Conservation (phyloP, 2,329 filamentous ascomycete species). For the Fusarium sp. region DNA sequence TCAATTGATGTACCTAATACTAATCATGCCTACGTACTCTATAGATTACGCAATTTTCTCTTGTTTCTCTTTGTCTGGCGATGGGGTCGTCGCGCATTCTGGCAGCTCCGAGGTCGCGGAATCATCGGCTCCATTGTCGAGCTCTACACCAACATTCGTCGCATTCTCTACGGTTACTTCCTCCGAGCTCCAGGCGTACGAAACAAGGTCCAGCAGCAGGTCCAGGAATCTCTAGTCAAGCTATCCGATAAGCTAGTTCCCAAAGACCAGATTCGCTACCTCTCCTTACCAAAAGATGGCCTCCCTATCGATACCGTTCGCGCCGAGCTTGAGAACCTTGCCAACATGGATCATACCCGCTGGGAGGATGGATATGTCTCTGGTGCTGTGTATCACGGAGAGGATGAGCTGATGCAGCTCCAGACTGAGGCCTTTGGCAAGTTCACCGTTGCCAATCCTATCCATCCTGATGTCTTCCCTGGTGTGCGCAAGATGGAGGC, state of each 20-base stretch:
- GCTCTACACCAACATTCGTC: conserved; percentile 77
- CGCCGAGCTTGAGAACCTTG: conserved; percentile 81
- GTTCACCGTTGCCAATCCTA: conserved; percentile 95
- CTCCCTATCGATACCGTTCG: conserved; percentile 83
- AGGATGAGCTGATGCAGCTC: conserved; percentile 80
- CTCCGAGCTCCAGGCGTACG: conserved; percentile 88
- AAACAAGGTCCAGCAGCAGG: conserved; percentile 84
- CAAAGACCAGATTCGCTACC: conserved; percentile 76
- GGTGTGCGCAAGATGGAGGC: conserved; percentile 99
- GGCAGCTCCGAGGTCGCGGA: conserved; percentile 90
- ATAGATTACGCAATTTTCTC: conserved; percentile 85
- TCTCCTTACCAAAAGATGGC: conserved; percentile 83
- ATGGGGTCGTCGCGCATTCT: conserved; percentile 81
- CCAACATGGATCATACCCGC: conserved; percentile 89
- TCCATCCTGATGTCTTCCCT: conserved; percentile 98
- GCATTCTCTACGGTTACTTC: conserved; percentile 85
- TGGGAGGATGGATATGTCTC: conserved; percentile 98
- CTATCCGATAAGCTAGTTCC: conserved; percentile 87
- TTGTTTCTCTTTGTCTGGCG: conserved; percentile 90
- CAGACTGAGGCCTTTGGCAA: conserved; percentile 94
- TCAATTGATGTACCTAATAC: not conserved
- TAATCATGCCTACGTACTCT: not conserved
- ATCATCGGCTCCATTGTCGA: conserved; percentile 81
- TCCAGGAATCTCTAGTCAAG: conserved; percentile 82
- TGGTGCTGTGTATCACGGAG: conserved; percentile 96